Percentiles rank a stretch among this genome's conserved stretches.
phyloP scores from a whole-genome alignment of 352 stramenopile species.

The Phytophthora nicotianae region DNA sequence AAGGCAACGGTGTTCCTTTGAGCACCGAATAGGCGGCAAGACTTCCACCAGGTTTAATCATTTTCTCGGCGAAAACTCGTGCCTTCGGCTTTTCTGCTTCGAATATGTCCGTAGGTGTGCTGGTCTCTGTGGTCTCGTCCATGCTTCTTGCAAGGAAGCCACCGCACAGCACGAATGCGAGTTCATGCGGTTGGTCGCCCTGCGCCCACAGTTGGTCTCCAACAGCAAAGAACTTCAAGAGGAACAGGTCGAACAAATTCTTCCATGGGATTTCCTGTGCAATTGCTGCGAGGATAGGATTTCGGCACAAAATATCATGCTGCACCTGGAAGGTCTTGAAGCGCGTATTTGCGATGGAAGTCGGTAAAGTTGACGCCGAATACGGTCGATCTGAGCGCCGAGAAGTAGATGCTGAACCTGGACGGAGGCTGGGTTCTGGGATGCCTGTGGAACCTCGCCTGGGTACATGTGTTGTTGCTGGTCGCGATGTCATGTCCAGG shows the following conservation, averaged over 20 bases:
- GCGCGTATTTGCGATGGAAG: conserved; percentile 48
- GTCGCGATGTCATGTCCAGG: conserved; percentile 11
- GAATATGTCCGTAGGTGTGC: conserved; percentile 8
- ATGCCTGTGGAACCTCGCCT: conserved; percentile 3
- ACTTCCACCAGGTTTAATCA: conserved; percentile 48
- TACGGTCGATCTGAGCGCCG: conserved; percentile 37
- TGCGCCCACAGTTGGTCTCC: conserved; percentile 49
- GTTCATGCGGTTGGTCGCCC: conserved; percentile 45
- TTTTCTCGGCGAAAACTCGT: conserved; percentile 43
- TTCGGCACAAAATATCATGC: conserved; percentile 55
- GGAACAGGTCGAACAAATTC: conserved; percentile 64
- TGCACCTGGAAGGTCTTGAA: conserved; percentile 66
- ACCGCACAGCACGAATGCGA: conserved; percentile 60
- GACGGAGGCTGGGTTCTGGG: conserved; percentile 3
- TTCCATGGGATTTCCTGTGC: conserved; percentile 59
- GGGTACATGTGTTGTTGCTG: conserved; percentile 20
- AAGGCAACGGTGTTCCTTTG: conserved; percentile 34
- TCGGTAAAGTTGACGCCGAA: conserved; percentile 54
- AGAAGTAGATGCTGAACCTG: conserved; percentile 19
- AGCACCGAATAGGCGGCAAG: conserved; percentile 44
- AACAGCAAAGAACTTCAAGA: conserved; percentile 57
- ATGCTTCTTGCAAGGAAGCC: conserved; percentile 46
- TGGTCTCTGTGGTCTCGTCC: conserved; percentile 2
- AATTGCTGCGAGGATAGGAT: conserved; percentile 48
- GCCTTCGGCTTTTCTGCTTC: conserved; percentile 18